Conservation (phyloP, 2,329 filamentous ascomycete species). For the Endoconidiophora polonica region DNA sequence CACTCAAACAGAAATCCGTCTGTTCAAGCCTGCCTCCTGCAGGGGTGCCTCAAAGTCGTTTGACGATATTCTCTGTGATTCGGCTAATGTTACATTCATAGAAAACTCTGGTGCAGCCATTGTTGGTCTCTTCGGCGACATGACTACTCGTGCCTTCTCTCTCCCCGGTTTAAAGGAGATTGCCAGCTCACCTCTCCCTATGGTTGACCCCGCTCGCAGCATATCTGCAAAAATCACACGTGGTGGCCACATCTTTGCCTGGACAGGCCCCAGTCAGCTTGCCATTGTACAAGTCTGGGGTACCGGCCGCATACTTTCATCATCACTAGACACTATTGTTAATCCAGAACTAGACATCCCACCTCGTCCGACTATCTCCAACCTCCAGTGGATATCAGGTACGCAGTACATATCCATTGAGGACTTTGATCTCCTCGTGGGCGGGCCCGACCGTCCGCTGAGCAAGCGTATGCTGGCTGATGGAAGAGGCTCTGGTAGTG, state of each 20-base stretch:
- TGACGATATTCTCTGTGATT: slow-evolving; percentile 66
- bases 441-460: slow-evolving; percentile 71
- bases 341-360: slow-evolving; percentile 62
- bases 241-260: slow-evolving; percentile 70
- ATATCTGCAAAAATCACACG: slow-evolving; percentile 53
- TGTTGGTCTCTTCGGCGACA: slow-evolving; percentile 72
- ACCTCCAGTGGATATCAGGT: slow-evolving; percentile 89
- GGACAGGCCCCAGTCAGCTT: slow-evolving; percentile 77
- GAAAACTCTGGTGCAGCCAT: slow-evolving; percentile 63
- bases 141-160: slow-evolving; percentile 61
- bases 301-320: slow-evolving; percentile 45
- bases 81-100: slow-evolving; percentile 59
- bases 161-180: slow-evolving; percentile 84
- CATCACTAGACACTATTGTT: slow-evolving; percentile 54
- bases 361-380: slow-evolving; percentile 79
- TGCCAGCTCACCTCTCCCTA: slow-evolving; percentile 45
- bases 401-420: slow-evolving; percentile 78
- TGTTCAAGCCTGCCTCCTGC: slow-evolving; percentile 68
- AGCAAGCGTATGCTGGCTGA: slow-evolving; percentile 80
- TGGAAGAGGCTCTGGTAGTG: slow-evolving; percentile 34
- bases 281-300: slow-evolving; percentile 76
- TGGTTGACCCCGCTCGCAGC: slow-evolving; percentile 59
- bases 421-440: slow-evolving; percentile 81
- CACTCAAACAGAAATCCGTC: slow-evolving; percentile 56
- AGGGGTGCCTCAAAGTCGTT: slow-evolving; percentile 91